Evolutionary conservation across 441 rosid species (phyloP), one percentile per base, ranked within the genome.

Genomic region (Populus hybrid): DNA sequence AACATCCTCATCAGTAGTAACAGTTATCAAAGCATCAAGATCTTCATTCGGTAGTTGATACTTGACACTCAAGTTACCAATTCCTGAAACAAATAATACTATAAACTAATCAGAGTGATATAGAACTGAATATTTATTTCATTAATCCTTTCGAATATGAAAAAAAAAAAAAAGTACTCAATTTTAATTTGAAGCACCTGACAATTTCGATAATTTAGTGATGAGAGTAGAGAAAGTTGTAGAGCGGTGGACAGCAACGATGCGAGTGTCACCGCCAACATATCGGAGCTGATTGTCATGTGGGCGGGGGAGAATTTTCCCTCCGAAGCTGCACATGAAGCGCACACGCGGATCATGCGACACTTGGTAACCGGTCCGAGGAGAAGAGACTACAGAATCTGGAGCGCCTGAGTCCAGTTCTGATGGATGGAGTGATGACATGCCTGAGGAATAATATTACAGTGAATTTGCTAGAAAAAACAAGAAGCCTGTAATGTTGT

Each of bases 41-140:
- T 95, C 98, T 76, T 95, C 98, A 75, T 91, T 93, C 10, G 98
- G 99, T 24, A 95, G 91, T 87, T 95, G 98, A 76, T 93, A 95
- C 87, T 95, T 95, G 40, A 95, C 92, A 32, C 84, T 90, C 66
- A 93, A 69, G 81, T 89, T 84, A 65, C 81, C 78, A 57, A 81
- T 84, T 61, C 98, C 99, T 92, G 80, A 82, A 65, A 54, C 50
- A 16, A 46, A 40, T 26, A 63, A 10, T 16, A 34, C 2, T 34
- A 42, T 23, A 11, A 23, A 24, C 20, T 6, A 59, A 42, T 28
- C 5, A 0, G 54, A 32, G 34, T 4, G 14, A 42, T 42, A 42
- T 42, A 42, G 54, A 42, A 11, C 8, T 54, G 9, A 54, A 54
- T 18, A 16, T 54, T 54, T 54, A 8, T 36, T 36, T n/a, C 3